phyloP scores from a whole-genome alignment of 495 filamentous ascomycete genomes.

The Daldinia grandis region DNA sequence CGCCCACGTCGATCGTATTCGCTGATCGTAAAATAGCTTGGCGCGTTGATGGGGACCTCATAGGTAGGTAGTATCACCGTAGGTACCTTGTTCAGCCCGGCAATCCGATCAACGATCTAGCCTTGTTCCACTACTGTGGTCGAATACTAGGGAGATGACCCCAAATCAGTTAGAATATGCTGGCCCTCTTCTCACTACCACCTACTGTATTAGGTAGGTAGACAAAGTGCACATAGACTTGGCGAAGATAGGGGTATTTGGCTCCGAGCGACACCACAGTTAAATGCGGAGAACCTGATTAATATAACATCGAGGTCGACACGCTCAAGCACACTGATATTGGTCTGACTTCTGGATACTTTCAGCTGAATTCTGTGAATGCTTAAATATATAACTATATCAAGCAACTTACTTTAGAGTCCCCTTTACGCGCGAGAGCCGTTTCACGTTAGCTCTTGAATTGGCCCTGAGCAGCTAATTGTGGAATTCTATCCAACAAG shows the following conservation, averaged over 20 bases:
- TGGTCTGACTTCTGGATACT: background rate
- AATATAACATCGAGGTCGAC: background rate
- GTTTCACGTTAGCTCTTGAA: too few relatives aligned
- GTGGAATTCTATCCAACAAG: too few relatives aligned
- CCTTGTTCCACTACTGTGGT: slow-evolving; percentile 1
- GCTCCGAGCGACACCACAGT: slow-evolving; percentile 1
- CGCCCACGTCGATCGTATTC: slow-evolving; percentile 16
- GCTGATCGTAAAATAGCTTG: slow-evolving; percentile 28
- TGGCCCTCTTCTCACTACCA: slow-evolving; percentile 19
- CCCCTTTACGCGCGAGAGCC: too few relatives aligned
- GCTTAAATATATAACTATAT: too few relatives aligned
- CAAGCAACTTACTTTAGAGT: too few relatives aligned
- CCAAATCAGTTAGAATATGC: slow-evolving; percentile 12
- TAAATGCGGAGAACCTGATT: slow-evolving; percentile 30
- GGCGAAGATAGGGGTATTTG: slow-evolving; percentile 31
- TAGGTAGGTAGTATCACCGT: slow-evolving; percentile 10
- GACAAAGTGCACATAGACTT: slow-evolving; percentile 16
- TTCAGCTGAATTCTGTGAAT: too few relatives aligned
- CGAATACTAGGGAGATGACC: slow-evolving; percentile 4
- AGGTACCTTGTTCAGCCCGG: slow-evolving; percentile 3
- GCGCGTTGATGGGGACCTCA: slow-evolving; percentile 14
- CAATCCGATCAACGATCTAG: background rate
- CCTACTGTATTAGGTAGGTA: slow-evolving; percentile 40
- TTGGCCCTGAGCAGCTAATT: too few relatives aligned
- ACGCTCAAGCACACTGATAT: background rate